Conservation (phyloP, 768 basidiomycete species). For the Auricularia auricula-judae region DNA sequence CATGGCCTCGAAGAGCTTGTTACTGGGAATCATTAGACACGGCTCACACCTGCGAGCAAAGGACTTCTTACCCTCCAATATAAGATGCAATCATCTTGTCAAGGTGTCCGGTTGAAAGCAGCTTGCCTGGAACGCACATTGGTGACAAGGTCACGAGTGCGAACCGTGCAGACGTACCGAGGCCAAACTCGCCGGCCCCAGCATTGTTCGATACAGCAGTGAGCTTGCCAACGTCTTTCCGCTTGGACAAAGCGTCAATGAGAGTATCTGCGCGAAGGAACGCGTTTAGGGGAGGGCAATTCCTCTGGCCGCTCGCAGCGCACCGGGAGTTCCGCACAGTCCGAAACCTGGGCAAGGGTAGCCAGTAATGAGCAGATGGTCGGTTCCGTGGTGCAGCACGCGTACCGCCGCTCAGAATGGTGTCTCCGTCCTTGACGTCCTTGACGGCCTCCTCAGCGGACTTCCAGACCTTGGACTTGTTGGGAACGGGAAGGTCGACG, state of each 20-base stretch:
- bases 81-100: constrained; percentile 82
- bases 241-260: constrained; percentile 61
- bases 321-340: constrained; percentile 79
- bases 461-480: constrained; percentile 43
- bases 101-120: constrained; percentile 66
- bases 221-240: constrained; percentile 61
- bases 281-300: neutral
- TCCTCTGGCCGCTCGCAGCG: constrained; percentile 6
- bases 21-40: constrained; percentile 30
- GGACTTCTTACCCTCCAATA: constrained; percentile 58
- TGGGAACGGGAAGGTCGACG: constrained; percentile 1
- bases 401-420: constrained; percentile 74
- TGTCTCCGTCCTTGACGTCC: constrained; percentile 71
- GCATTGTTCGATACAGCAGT: constrained; percentile 88
- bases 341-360: constrained; percentile 57
- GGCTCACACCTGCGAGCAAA: neutral
- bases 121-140: constrained; percentile 38
- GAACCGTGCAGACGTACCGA: constrained; percentile 35
- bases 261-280: constrained; percentile 53
- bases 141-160: constrained; percentile 5
- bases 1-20: constrained; percentile 74
- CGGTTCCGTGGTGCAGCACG: neutral
- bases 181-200: constrained; percentile 56
- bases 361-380: neutral
- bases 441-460: constrained; percentile 76